phyloP scores from a whole-genome alignment of 306 rosid species.

The Ceratonia siliqua region DNA sequence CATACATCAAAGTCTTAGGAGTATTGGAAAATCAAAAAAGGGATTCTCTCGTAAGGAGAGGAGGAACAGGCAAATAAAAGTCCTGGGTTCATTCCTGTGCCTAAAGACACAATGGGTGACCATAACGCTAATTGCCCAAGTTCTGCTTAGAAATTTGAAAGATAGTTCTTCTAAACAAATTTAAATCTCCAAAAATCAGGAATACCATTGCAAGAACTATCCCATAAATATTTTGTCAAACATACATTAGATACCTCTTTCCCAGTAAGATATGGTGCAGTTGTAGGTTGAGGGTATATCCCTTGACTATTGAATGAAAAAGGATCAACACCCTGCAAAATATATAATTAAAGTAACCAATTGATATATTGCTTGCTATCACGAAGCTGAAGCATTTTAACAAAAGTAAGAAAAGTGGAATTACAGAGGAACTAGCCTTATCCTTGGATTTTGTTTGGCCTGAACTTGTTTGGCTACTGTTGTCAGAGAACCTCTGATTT shows the following conservation, averaged over 20 bases:
- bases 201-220: not conserved
- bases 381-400: conserved; percentile 12
- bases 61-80: conserved; percentile 2
- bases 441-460: conserved; percentile 69
- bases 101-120: not conserved
- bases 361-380: not conserved
- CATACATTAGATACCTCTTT: conserved; percentile 67
- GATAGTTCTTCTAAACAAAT: conserved; percentile 1
- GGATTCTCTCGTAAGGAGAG: not conserved
- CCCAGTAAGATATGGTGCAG: conserved; percentile 61
- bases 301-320: conserved; percentile 80
- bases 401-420: conserved; percentile 10
- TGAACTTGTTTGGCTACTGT: conserved; percentile 54
- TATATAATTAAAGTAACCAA: conserved; percentile 15
- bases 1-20: not conserved
- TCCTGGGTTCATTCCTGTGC: not conserved
- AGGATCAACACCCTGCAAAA: conserved; percentile 67
- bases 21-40: not conserved
- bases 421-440: conserved; percentile 64
- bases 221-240: not conserved
- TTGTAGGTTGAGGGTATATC: conserved; percentile 81
- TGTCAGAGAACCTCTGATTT: conserved; percentile 72
- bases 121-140: not conserved
- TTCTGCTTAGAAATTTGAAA: not conserved
- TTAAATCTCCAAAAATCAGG: not conserved